Evolutionary conservation across 495 filamentous ascomycete genomes (phyloP), one percentile per base, ranked within the genome.

Genomic region (Aspergillus bridgeri): DNA sequence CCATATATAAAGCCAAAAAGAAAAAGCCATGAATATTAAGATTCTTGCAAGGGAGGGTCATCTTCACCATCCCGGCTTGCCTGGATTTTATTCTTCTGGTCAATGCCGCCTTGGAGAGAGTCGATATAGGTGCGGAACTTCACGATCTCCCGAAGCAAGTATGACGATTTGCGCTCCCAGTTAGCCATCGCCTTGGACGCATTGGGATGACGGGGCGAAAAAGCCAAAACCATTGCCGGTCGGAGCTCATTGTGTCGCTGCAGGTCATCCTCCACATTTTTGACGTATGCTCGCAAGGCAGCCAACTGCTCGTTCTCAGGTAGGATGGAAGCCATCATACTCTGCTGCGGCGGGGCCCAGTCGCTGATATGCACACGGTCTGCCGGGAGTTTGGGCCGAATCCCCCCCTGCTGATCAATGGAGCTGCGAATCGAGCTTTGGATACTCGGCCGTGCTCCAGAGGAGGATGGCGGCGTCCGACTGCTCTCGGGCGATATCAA

Each of bases 101-200:
- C 67, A 54, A 84, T 77, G 15, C 88, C 87, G 20, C 75, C 78
- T 22, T 75, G 72, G 13, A 99, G 74, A 27, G 82, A 84, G 65
- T 98, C 95, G 58, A 96, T 91, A 60, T 98, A 99, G 0, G 92
- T 98, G 49, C 86, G 78, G 71, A 96, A 98, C 66, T 98, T 99
- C 63, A 96, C 89, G 66, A 93, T 97, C 74, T 99, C 94, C n/a
- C 87, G 80, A 20, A 98, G 76, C 43, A 99, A 74, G 69, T 98
- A 96, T 27, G 87, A 86, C 42, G 89, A 93, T 74, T 97, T 97
- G 54, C 87, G 83, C 76, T 99, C 92, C 95, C 95, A 99, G 69
- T 99, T 99, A 5, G 86, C 79, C 87, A 96, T 86, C 2, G 93
- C 90, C 71, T 89, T 92, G 48, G 73, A 73, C 21, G 84, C 78